phyloP scores from a whole-genome alignment of 1,284 basidiomycete species.

The Leccinum insolens region DNA sequence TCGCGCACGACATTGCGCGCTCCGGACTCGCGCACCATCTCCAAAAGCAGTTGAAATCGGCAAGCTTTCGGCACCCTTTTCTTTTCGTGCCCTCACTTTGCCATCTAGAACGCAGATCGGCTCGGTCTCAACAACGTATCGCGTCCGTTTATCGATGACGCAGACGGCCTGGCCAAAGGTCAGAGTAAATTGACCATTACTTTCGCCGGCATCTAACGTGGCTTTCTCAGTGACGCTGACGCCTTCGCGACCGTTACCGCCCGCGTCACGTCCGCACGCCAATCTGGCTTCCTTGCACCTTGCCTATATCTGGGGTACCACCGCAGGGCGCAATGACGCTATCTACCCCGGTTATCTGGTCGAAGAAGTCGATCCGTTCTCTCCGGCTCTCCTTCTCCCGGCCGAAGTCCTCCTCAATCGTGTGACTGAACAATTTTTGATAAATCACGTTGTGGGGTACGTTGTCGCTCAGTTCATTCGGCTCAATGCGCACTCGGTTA shows the following conservation, averaged over 20 bases:
- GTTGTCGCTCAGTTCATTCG: conserved; percentile 18
- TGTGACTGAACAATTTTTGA: conserved; percentile 55
- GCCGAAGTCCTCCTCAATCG: conserved; percentile 52
- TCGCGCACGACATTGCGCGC: conserved; percentile 41
- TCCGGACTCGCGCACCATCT: conserved; percentile 58
- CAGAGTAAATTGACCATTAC: conserved; percentile 11
- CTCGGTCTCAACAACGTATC: conserved; percentile 62
- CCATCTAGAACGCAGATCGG: conserved; percentile 53
- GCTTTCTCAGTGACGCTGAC: conserved; percentile 46
- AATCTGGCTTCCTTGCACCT: conserved; percentile 54
- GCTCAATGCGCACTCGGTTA: conserved; percentile 20
- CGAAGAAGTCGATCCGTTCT: conserved; percentile 45
- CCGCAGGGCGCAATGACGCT: conserved; percentile 11
- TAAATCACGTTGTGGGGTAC: conserved; percentile 62
- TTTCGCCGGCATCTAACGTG: conserved; percentile 13
- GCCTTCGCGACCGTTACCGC: conserved; percentile 42
- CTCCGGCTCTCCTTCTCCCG: conserved; percentile 51
- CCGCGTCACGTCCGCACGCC: conserved; percentile 38
- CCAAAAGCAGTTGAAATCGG: conserved; percentile 52
- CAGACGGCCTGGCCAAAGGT: conserved; percentile 49
- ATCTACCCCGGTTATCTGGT: conserved; percentile 11
- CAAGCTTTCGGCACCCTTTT: conserved; percentile 31
- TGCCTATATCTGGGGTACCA: conserved; percentile 51
- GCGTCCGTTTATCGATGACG: conserved; percentile 46
- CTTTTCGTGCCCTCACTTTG: conserved; percentile 19